Conservation (phyloP, 2,329 filamentous ascomycete genomes). For the Epichloe glyceriae region DNA sequence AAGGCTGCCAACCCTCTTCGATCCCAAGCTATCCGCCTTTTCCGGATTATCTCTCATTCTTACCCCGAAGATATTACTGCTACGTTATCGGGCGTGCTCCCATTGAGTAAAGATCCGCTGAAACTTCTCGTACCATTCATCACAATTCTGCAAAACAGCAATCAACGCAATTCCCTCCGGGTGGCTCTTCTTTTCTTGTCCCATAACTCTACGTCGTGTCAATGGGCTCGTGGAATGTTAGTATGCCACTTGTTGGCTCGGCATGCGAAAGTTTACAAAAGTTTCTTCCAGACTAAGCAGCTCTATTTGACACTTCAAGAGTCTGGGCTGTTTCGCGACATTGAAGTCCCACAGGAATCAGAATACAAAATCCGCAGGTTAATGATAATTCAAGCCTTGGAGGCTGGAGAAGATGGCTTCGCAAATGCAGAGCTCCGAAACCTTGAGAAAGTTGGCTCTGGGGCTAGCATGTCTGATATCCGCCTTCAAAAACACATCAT, state of each 20-base stretch:
- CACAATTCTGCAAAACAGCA: slow-evolving; percentile 4
- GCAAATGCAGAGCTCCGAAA: slow-evolving; percentile 14
- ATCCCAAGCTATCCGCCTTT: slow-evolving; percentile 13
- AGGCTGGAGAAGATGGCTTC: slow-evolving; percentile 16
- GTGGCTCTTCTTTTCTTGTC: slow-evolving; percentile 8
- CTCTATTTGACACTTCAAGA: slow-evolving; percentile 17
- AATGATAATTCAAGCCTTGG: slow-evolving; percentile 14
- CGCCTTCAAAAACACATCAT: slow-evolving; percentile 16
- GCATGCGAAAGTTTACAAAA: neutral
- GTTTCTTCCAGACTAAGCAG: slow-evolving; percentile 11
- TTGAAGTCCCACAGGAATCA: slow-evolving; percentile 7
- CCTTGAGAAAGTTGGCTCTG: slow-evolving; percentile 11
- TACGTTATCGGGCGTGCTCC: slow-evolving; percentile 12
- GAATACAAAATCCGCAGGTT: slow-evolving; percentile 18
- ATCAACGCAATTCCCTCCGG: slow-evolving; percentile 4
- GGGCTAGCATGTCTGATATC: slow-evolving; percentile 12
- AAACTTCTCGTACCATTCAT: neutral
- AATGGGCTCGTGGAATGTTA: slow-evolving; percentile 9
- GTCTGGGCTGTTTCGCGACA: slow-evolving; percentile 15
- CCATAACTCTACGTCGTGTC: neutral
- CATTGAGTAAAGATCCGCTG: slow-evolving; percentile 13
- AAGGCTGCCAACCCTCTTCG: slow-evolving; percentile 5
- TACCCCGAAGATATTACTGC: slow-evolving; percentile 9
- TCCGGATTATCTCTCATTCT: slow-evolving; percentile 10
- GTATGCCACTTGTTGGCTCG: slow-evolving; percentile 8